These are phyloP conservation scores for Scheffersomyces lignosus DNA, from an alignment of 805 yeast genomes.

Conservation along the genomic window DNA sequence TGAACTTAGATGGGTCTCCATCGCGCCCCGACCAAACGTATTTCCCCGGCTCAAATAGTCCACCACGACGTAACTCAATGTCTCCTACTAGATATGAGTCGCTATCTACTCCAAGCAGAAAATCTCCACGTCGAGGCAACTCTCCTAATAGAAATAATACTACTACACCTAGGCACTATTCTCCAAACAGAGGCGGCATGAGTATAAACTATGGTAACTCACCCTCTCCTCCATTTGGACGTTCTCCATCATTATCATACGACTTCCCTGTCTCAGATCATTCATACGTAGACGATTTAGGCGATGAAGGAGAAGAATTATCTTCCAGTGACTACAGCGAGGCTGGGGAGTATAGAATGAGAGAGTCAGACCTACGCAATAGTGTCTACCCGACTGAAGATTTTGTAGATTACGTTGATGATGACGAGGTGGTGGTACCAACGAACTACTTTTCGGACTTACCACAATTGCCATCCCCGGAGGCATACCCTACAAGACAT, in stretches of 20 bases:
- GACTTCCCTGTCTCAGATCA: constrained; percentile 1
- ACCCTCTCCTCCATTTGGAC: constrained; percentile 29
- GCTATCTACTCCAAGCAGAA: constrained; percentile 2
- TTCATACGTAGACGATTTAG: constrained; percentile 7
- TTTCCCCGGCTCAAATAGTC: neutral
- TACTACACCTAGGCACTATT: too few relatives aligned
- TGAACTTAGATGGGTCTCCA: neutral
- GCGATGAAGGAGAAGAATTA: constrained; percentile 9
- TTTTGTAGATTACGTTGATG: neutral
- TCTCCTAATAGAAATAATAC: constrained; percentile 18
- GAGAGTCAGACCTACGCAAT: too few relatives aligned
- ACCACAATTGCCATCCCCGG: neutral
- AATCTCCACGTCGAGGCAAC: too few relatives aligned
- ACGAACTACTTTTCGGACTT: neutral
- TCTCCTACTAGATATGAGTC: constrained; percentile 11
- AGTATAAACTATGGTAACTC: too few relatives aligned
- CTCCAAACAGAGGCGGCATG: too few relatives aligned
- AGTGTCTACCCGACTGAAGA: neutral
- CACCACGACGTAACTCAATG: neutral
- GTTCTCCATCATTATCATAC: constrained; percentile 24
- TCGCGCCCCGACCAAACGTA: too few relatives aligned
- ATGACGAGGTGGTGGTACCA: neutral
- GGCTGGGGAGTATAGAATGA: neutral
- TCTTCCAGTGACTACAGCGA: constrained; percentile 12
- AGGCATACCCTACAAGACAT: neutral